phyloP scores from a whole-genome alignment of 257 asterid genomes.

The Nemophila menziesii region DNA sequence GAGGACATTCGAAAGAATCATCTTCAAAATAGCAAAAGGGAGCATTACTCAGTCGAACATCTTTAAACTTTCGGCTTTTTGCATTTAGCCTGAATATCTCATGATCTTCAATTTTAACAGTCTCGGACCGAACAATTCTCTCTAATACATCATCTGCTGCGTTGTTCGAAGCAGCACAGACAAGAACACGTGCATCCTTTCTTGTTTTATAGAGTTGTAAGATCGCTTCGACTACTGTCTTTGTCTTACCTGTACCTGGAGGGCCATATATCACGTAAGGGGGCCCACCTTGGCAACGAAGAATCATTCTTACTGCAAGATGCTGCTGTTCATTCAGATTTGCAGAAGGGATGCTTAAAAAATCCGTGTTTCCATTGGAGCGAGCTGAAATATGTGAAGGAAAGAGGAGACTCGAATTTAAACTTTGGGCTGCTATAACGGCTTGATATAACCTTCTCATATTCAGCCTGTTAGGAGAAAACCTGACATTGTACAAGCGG shows the following conservation, averaged over 20 bases:
- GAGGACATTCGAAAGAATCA: slow-evolving; percentile 43
- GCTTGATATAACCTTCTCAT: slow-evolving; percentile 76
- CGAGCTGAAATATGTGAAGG: slow-evolving; percentile 32
- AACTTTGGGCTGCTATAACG: slow-evolving; percentile 48
- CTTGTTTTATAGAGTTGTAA: slow-evolving; percentile 41
- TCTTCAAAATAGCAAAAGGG: slow-evolving; percentile 50
- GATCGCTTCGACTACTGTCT: slow-evolving; percentile 69
- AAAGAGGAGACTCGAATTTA: slow-evolving; percentile 47
- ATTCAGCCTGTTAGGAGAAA: slow-evolving; percentile 39
- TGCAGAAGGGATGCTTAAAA: slow-evolving; percentile 41
- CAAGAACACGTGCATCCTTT: slow-evolving; percentile 37
- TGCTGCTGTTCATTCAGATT: slow-evolving; percentile 54
- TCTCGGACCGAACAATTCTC: slow-evolving; percentile 31
- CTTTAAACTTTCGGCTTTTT: slow-evolving; percentile 52
- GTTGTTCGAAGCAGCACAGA: slow-evolving; percentile 89
- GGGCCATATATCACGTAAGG: slow-evolving; percentile 88
- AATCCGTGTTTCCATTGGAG: slow-evolving; percentile 13
- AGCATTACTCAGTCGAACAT: slow-evolving; percentile 37
- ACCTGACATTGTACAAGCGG: slow-evolving; percentile 50
- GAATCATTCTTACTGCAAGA: slow-evolving; percentile 50
- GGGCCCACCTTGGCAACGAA: slow-evolving; percentile 60
- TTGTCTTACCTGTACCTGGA: slow-evolving; percentile 92
- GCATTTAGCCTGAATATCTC: slow-evolving; percentile 79
- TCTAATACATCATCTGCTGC: slow-evolving; percentile 81
- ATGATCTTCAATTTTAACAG: slow-evolving; percentile 14